Evolutionary conservation across 257 asterid genomes (phyloP), one percentile per base, ranked within the genome.

Genomic region (Gynochthodes officinalis): DNA sequence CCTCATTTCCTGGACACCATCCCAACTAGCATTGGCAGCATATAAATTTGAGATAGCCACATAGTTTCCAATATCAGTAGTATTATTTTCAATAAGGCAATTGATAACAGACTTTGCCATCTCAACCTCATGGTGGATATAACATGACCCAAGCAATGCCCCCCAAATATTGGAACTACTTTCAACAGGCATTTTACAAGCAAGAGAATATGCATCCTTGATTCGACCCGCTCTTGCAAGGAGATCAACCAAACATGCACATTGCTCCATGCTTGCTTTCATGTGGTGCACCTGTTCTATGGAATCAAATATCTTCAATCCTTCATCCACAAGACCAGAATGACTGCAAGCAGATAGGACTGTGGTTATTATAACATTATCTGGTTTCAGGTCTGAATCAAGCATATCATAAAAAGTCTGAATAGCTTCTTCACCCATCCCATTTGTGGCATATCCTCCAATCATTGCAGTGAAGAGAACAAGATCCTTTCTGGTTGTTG

Each of bases 391-490:
- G 64, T 86, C 89, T 61, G 78, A 79, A 74, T 83, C 81, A 46
- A 89, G 91, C 96, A 91, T 88, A 69, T 80, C 53, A 59, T 81
- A 70, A 75, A 77, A 91, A 25, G 83, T 80, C 77, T 66, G 57
- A 48, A 89, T 73, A 48, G 93, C 96, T 74, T 88, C 87, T 74
- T 76, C 73, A 27, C 88, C 95, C 95, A 85, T 84, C 70, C 97
- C 97, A 80, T 91, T 95, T 91, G 83, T 85, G 32, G 97, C 96
- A 74, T 86, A 85, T 55, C 95, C 97, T 67, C 97, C 97, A 75
- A 89, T 75, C 96, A 91, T 88, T 46, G 97, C 86, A 6, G 96
- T 91, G 84, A 85, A 86, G 48, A 84, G 67, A 77, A 91, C 90
- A 62, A 91, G 86, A 77, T 91, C 95, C 77, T 84, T 91, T 39